Evolutionary conservation across 2,329 filamentous ascomycete genomes (phyloP).

Genomic region (Chalara sp.): DNA sequence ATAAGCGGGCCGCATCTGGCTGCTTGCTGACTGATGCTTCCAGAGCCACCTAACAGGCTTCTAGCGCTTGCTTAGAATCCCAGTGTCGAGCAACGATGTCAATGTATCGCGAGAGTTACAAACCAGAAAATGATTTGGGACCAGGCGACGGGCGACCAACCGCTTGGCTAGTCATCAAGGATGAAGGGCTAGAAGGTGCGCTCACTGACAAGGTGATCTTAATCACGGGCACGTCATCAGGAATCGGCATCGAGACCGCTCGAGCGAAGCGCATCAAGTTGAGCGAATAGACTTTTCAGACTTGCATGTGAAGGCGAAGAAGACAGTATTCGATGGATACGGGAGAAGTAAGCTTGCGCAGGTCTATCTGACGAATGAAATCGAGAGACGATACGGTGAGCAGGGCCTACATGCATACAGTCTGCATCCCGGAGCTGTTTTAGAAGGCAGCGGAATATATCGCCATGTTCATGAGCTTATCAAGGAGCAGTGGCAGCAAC

Average conservation of each 20-base stretch:
- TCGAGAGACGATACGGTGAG: slow-evolving; percentile 36
- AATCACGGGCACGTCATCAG: slow-evolving; percentile 32
- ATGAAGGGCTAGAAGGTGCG: slow-evolving; percentile 20
- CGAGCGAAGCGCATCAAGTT: slow-evolving; percentile 35
- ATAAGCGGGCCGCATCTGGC: too few relatives aligned
- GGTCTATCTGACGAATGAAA: slow-evolving; percentile 37
- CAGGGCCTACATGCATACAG: slow-evolving; percentile 32
- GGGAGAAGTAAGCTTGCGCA: slow-evolving; percentile 38
- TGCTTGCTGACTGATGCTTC: too few relatives aligned
- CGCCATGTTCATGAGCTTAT: too few relatives aligned
- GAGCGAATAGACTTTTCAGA: slow-evolving; percentile 34
- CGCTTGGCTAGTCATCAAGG: slow-evolving; percentile 26
- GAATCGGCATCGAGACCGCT: slow-evolving; percentile 32
- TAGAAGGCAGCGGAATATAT: too few relatives aligned
- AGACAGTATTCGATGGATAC: slow-evolving; percentile 34
- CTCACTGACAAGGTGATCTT: slow-evolving; percentile 34
- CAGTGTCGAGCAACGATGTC: too few relatives aligned
- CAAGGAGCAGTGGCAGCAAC: too few relatives aligned
- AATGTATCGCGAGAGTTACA: too few relatives aligned
- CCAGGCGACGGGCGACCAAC: slow-evolving; percentile 4
- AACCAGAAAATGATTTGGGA: not conserved
- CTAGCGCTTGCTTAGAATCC: too few relatives aligned
- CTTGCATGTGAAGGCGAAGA: slow-evolving; percentile 14
- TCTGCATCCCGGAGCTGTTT: slow-evolving; percentile 33
- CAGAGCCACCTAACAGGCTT: too few relatives aligned